These are phyloP conservation scores for Trichomonas vaginalis DNA, from an alignment of 208 protist species.

Conservation along the genomic window DNA sequence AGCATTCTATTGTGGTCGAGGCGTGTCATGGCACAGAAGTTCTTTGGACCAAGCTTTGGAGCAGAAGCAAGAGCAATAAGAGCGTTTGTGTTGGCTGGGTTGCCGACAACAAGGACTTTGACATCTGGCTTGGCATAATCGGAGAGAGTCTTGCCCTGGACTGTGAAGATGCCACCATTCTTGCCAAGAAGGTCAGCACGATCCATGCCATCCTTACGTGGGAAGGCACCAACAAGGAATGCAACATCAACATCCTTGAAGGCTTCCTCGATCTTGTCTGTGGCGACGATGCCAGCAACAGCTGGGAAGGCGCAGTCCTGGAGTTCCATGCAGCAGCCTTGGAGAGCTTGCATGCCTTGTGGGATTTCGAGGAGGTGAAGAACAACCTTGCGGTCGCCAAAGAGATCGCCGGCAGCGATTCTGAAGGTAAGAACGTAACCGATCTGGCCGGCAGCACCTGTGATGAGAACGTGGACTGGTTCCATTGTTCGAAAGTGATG, in stretches of 20 bases:
- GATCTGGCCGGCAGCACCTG: conserved; percentile 81
- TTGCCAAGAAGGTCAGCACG: conserved; percentile 75
- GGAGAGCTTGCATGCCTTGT: conserved; percentile 33
- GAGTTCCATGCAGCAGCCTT: conserved; percentile 44
- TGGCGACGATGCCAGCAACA: neutral
- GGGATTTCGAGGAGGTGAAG: conserved; percentile 67
- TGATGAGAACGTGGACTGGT: conserved; percentile 55
- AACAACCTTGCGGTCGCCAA: conserved; percentile 61
- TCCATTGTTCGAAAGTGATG: conserved; percentile 6
- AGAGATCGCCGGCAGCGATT: conserved; percentile 67
- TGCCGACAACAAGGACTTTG: conserved; percentile 50
- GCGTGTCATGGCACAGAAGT: conserved; percentile 78
- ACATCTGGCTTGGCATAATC: conserved; percentile 58
- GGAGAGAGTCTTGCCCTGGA: conserved; percentile 63
- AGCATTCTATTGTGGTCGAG: conserved; percentile 83
- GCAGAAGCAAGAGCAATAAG: conserved; percentile 56
- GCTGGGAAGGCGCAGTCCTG: conserved; percentile 39
- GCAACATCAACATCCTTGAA: conserved; percentile 39
- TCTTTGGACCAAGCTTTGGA: conserved; percentile 37
- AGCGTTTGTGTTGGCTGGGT: conserved; percentile 89
- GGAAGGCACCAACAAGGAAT: conserved; percentile 61
- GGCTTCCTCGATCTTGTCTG: neutral
- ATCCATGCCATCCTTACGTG: conserved; percentile 72
- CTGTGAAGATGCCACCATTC: conserved; percentile 76
- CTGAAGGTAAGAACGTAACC: conserved; percentile 67